These are phyloP conservation scores for Aureobasidium mangrovei DNA, from an alignment of 2,329 filamentous ascomycete species.

Conservation along the genomic window DNA sequence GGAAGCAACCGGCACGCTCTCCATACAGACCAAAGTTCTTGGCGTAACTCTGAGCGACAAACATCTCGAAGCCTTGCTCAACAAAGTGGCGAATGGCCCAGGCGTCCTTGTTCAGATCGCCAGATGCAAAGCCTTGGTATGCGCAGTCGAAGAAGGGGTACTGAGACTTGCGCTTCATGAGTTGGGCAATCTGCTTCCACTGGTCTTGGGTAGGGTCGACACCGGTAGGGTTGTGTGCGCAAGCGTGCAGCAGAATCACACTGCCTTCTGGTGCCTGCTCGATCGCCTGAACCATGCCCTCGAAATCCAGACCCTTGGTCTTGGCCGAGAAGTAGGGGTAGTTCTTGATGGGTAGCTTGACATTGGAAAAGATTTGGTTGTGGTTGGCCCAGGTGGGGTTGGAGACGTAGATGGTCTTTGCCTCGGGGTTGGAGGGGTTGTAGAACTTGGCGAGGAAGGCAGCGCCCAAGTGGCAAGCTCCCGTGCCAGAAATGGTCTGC, in stretches of 20 bases:
- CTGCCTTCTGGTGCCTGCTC: constrained; percentile 56
- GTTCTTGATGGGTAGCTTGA: constrained; percentile 63
- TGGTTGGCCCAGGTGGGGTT: constrained; percentile 98
- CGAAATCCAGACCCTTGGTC: constrained; percentile 86
- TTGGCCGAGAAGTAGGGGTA: constrained; percentile 92
- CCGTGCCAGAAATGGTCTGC: constrained; percentile 95
- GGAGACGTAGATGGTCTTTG: constrained; percentile 72
- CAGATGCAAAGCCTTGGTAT: constrained; percentile 96
- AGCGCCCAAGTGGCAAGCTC: constrained; percentile 84
- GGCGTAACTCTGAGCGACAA: constrained; percentile 45
- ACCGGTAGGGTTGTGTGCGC: constrained; percentile 95
- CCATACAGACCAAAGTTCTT: constrained; percentile 76
- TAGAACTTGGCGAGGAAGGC: constrained; percentile 94
- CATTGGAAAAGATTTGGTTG: constrained; percentile 95
- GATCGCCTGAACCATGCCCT: constrained; percentile 82
- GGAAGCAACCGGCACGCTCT: constrained; percentile 92
- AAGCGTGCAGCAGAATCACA: constrained; percentile 38
- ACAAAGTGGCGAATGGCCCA: constrained; percentile 93
- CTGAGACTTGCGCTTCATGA: constrained; percentile 70
- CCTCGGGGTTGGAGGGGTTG: constrained; percentile 50
- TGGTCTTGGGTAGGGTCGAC: constrained; percentile 90
- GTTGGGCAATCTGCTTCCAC: constrained; percentile 78
- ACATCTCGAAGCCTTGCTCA: constrained; percentile 70
- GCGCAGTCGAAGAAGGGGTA: constrained; percentile 98
- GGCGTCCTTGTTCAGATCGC: constrained; percentile 73